Evolutionary conservation across 108 stramenopile species (phyloP), one percentile per base, ranked within the genome.

Genomic region (Nannochloropsis oceanica): DNA sequence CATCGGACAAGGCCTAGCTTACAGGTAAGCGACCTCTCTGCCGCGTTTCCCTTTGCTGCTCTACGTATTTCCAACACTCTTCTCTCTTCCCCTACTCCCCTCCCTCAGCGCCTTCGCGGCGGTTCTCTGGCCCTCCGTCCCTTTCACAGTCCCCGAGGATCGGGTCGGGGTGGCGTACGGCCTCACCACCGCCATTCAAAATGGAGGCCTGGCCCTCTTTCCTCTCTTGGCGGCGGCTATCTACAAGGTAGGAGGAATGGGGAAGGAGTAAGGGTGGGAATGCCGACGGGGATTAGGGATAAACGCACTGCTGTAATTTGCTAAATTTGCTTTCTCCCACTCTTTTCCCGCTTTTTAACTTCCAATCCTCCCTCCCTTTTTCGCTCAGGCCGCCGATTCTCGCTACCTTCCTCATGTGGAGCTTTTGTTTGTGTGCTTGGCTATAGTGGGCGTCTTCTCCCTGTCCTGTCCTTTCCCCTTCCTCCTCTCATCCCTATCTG

Each of bases 81-180:
- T 92, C 13, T 44, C 93, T 13, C 44, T 89, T 11, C 9, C 86
- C 26, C 92, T 93, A 8, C 94, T 93, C 88, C 24, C 86, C 0
- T 79, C 87, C 27, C 27, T 93, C 34, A 44, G 81, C 8, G 20
- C 44, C 11, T 94, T 90, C 86, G 92, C 92, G 25, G 86, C 94
- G 5, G 93, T 92, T 8, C 44, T 94, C 22, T 94, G 94, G 94
- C 94, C 94, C 9, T 91, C 90, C 0, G 92, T 94, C 8, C 89
- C 93, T 7, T 81, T 94, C 42, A 85, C 91, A 25, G 93, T 94
- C 11, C 84, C 89, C 42, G 87, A 89, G 80, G 79, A 86, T 80
- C 83, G 43, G 79, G 89, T 86, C 1, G 94, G 93, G 5, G 89
- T 91, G 24, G 94, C 92, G 8, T 93, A 92, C 84, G 94, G 94